phyloP scores from a whole-genome alignment of 352 stramenopile species.

The Hyaloperonospora arabidopsidis region DNA sequence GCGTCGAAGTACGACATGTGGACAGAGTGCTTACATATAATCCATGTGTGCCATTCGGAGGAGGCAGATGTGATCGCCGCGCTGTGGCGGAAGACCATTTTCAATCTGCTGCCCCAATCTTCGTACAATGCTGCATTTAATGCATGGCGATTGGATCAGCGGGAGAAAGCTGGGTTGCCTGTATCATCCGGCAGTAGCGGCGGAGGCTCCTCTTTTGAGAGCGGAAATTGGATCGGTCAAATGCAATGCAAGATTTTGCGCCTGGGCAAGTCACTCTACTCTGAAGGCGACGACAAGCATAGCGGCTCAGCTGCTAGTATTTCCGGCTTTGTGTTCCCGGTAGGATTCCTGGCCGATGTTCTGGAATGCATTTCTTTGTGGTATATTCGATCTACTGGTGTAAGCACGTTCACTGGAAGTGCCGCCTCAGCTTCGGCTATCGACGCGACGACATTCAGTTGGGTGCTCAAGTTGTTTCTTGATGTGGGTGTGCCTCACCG shows the following conservation, averaged over 20 bases:
- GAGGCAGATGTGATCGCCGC: slow-evolving; percentile 56
- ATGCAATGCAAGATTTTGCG: slow-evolving; percentile 70
- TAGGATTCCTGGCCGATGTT: slow-evolving; percentile 64
- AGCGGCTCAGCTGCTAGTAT: slow-evolving; percentile 29
- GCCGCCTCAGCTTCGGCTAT: slow-evolving; percentile 44
- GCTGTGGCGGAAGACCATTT: slow-evolving; percentile 73
- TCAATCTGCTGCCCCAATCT: slow-evolving; percentile 55
- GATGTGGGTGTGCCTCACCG: slow-evolving; percentile 74
- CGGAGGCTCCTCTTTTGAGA: slow-evolving; percentile 57
- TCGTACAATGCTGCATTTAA: slow-evolving; percentile 64
- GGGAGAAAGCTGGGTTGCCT: slow-evolving; percentile 48
- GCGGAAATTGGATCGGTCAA: slow-evolving; percentile 71
- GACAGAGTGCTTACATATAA: slow-evolving; percentile 81
- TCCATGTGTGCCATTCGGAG: slow-evolving; percentile 78
- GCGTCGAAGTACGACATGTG: slow-evolving; percentile 83
- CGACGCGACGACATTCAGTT: slow-evolving; percentile 68
- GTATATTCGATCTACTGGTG: slow-evolving; percentile 60
- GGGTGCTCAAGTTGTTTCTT: slow-evolving; percentile 74
- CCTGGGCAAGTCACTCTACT: slow-evolving; percentile 66
- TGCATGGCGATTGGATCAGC: slow-evolving; percentile 59
- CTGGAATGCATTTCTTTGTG: slow-evolving; percentile 73
- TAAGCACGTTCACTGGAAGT: slow-evolving; percentile 32
- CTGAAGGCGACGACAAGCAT: slow-evolving; percentile 45
- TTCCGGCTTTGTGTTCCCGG: slow-evolving; percentile 61
- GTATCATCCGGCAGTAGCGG: slow-evolving; percentile 24